These are phyloP conservation scores for Thermomyces lanuginosus DNA, from an alignment of 2,329 filamentous ascomycete genomes.

Conservation along the genomic window DNA sequence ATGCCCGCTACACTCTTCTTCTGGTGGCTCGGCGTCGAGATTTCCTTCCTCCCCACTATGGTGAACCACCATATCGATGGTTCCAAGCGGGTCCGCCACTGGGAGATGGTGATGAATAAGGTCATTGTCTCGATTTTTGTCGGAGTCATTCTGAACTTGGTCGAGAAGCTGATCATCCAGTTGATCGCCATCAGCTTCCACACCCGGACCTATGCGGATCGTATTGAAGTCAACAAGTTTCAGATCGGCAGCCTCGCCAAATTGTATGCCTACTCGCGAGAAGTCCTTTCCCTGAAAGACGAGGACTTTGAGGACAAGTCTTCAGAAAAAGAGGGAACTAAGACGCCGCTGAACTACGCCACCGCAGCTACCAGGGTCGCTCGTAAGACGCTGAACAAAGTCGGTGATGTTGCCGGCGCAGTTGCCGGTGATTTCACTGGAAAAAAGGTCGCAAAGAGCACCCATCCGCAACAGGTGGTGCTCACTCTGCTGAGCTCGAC, in stretches of 20 bases:
- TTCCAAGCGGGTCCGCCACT: constrained; percentile 38
- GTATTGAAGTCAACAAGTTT: constrained; percentile 85
- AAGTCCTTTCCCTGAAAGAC: constrained; percentile 52
- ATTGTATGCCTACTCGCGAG: constrained; percentile 48
- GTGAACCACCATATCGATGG: constrained; percentile 45
- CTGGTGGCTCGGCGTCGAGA: constrained; percentile 74
- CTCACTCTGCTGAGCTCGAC: constrained; percentile 59
- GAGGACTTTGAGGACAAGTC: constrained; percentile 52
- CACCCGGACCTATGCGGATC: constrained; percentile 70
- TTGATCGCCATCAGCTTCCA: constrained; percentile 92
- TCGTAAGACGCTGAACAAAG: constrained; percentile 57
- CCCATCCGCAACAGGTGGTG: constrained; percentile 71
- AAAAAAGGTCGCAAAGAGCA: constrained; percentile 47
- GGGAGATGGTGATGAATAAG: constrained; percentile 70
- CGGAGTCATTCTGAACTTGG: constrained; percentile 60
- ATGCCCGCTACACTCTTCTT: constrained; percentile 74
- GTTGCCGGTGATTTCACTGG: constrained; percentile 89
- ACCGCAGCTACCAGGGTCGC: constrained; percentile 57
- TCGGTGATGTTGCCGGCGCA: constrained; percentile 69
- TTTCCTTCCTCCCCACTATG: constrained; percentile 75
- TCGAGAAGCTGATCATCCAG: constrained; percentile 87
- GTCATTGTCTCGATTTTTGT: constrained; percentile 76
- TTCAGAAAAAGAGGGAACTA: constrained; percentile 37
- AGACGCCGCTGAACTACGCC: constrained; percentile 59
- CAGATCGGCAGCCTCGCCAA: constrained; percentile 56